Evolutionary conservation across 1,284 basidiomycete genomes (phyloP).

Genomic region (Tremellales sp.): DNA sequence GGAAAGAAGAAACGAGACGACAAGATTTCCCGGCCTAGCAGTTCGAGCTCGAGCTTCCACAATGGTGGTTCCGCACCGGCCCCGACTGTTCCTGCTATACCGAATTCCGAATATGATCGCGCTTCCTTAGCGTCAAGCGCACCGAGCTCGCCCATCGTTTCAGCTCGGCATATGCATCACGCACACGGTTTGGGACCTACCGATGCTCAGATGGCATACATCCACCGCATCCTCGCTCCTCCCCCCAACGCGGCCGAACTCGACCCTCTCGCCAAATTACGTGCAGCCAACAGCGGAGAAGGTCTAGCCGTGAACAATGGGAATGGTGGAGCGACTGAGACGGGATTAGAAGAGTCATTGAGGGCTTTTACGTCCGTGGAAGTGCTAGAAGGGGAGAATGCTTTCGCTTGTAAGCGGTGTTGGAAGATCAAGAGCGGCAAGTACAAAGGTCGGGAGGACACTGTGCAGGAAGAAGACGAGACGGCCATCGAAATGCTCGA

Average conservation of each 20-base stretch:
- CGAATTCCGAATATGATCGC: background rate
- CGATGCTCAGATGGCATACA: constrained; percentile 48
- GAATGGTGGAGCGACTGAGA: constrained; percentile 16
- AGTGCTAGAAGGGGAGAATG: constrained; percentile 85
- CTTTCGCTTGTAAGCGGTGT: constrained; percentile 85
- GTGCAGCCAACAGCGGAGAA: constrained; percentile 31
- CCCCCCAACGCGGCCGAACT: constrained; percentile 14
- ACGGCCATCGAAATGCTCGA: constrained; percentile 24
- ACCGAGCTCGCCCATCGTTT: background rate
- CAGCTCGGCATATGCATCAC: background rate
- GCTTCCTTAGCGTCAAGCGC: background rate
- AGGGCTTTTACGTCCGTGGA: constrained; percentile 85
- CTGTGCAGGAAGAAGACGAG: constrained; percentile 46
- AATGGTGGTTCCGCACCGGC: too few species aligned
- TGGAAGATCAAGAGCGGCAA: constrained; percentile 62
- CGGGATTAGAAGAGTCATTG: constrained; percentile 59
- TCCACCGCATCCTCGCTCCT: constrained; percentile 44
- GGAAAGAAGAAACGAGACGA: constrained; percentile 19
- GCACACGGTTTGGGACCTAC: constrained; percentile 24
- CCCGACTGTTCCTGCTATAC: constrained; percentile 2
- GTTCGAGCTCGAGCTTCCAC: constrained; percentile 22
- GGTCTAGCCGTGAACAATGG: background rate
- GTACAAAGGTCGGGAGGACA: constrained; percentile 23
- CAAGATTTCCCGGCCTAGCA: constrained; percentile 11
- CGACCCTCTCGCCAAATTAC: constrained; percentile 41